Evolutionary conservation across 768 basidiomycete genomes (phyloP).

Genomic region (Cyclocybe cylindracea): DNA sequence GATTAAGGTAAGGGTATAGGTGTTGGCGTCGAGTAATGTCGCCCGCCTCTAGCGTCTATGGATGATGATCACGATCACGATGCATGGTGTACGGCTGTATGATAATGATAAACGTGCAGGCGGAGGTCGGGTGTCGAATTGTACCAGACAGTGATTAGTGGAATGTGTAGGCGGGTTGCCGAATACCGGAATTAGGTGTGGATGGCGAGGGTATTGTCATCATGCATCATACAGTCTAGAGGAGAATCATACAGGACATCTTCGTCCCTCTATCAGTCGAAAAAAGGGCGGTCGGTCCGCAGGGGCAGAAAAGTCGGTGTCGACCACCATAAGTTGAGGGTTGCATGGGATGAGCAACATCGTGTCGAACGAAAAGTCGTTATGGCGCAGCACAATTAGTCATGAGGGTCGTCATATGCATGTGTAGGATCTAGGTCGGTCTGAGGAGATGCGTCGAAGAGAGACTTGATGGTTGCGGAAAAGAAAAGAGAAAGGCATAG

Average conservation of each 20-base stretch:
- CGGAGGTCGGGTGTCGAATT: conserved; percentile 3
- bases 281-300: neutral
- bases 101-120: conserved; percentile 16
- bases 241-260: conserved; percentile 17
- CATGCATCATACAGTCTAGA: conserved; percentile 26
- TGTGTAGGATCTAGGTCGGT: conserved; percentile 18
- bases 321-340: neutral
- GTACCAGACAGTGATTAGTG: conserved; percentile 9
- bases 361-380: conserved; percentile 12
- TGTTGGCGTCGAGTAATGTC: conserved; percentile 13
- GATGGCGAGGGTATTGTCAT: conserved; percentile 10
- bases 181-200: conserved; percentile 16
- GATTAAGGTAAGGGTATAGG: conserved; percentile 11
- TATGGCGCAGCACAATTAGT: conserved; percentile 22
- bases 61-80: conserved; percentile 10
- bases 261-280: conserved; percentile 19
- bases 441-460: too few species aligned
- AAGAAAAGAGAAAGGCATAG: too few species aligned
- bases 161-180: conserved; percentile 4
- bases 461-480: too few species aligned
- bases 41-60: conserved; percentile 23
- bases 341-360: conserved; percentile 15
- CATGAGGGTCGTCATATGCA: conserved; percentile 6
- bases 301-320: neutral
- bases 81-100: conserved; percentile 10